These are phyloP conservation scores for Lichtheimia hyalospora DNA, from an alignment of 371 early-diverging fungal species.

Conservation along the genomic window DNA sequence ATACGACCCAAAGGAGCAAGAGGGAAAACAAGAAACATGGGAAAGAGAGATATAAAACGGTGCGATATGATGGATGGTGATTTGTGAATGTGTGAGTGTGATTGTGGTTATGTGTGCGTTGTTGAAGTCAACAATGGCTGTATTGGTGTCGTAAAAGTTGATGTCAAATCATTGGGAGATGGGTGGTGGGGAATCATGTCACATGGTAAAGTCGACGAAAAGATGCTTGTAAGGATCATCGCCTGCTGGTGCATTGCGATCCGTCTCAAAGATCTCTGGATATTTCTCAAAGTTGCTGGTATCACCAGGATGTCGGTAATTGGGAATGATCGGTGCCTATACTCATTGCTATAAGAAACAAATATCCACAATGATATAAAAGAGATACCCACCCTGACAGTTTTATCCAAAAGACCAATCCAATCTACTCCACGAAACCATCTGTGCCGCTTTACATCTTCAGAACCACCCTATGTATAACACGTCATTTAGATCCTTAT, in stretches of 20 bases:
- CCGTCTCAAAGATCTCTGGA: conserved; percentile 73
- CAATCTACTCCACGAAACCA: conserved; percentile 90
- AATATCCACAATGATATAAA: background rate
- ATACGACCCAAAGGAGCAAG: background rate
- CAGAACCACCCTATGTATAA: conserved; percentile 50
- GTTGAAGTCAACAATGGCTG: too few relatives aligned
- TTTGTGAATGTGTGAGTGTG: background rate
- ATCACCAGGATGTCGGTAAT: conserved; percentile 87
- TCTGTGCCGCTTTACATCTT: conserved; percentile 85
- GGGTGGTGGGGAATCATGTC: background rate
- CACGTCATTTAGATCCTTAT: background rate
- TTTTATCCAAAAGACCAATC: conserved; percentile 71
- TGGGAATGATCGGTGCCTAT: conserved; percentile 88
- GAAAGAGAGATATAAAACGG: too few relatives aligned
- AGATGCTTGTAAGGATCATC: conserved; percentile 46
- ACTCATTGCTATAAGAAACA: background rate
- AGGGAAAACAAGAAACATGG: conserved; percentile 1
- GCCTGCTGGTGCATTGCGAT: conserved; percentile 20
- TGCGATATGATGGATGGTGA: too few relatives aligned
- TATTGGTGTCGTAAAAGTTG: too few relatives aligned
- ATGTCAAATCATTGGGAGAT: too few relatives aligned
- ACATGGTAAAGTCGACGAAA: conserved; percentile 36
- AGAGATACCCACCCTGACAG: conserved; percentile 48
- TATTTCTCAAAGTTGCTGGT: conserved; percentile 96
- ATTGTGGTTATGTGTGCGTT: too few relatives aligned